phyloP scores from a whole-genome alignment of 441 rosid genomes.

The Gossypium aridum region DNA sequence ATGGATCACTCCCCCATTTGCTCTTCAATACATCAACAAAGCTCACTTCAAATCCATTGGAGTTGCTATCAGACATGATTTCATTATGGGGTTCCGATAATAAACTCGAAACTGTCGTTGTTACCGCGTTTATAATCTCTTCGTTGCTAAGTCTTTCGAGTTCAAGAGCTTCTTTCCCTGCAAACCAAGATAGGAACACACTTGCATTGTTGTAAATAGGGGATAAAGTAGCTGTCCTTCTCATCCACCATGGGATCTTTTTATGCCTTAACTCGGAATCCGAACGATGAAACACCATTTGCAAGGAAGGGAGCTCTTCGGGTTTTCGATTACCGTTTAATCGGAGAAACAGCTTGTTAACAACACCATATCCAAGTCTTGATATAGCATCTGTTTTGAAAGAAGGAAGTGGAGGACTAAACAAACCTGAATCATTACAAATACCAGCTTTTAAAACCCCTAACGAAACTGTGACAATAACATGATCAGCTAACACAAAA shows the following conservation, averaged over 20 bases:
- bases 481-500: constrained; percentile 70
- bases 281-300: constrained; percentile 62
- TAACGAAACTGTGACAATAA: constrained; percentile 78
- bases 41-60: constrained; percentile 27
- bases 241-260: constrained; percentile 90
- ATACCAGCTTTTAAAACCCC: constrained; percentile 86
- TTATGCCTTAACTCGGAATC: constrained; percentile 44
- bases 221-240: constrained; percentile 69
- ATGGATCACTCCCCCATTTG: constrained; percentile 87
- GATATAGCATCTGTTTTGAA: constrained; percentile 72
- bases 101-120: constrained; percentile 53
- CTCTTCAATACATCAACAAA: constrained; percentile 56
- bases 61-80: constrained; percentile 7
- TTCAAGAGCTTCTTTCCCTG: constrained; percentile 87
- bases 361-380: constrained; percentile 85
- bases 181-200: constrained; percentile 82
- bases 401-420: constrained; percentile 67
- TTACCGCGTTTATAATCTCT: constrained; percentile 57
- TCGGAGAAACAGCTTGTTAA: constrained; percentile 79
- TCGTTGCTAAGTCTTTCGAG: constrained; percentile 66
- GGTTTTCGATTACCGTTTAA: constrained; percentile 24
- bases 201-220: constrained; percentile 71
- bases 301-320: constrained; percentile 51
- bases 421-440: constrained; percentile 44
- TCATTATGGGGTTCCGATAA: constrained; percentile 24